Conservation (phyloP, 805 yeast genomes). For the Schwanniomyces polymorphus region DNA sequence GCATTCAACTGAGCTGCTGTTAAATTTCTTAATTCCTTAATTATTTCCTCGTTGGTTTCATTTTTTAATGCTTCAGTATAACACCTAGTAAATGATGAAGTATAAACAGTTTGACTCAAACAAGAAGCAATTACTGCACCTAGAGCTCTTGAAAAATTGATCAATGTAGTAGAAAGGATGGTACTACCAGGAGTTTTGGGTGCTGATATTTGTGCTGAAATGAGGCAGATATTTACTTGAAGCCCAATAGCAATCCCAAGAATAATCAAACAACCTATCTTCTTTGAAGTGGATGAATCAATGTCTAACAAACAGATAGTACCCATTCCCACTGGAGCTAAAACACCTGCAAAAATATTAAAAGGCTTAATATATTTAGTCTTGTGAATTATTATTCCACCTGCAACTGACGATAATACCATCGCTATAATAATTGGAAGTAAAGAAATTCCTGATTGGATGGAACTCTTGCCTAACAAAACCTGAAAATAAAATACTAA, state of each 20-base stretch:
- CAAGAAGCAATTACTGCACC: conserved; percentile 47
- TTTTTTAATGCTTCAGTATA: conserved; percentile 2
- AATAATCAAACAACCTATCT: conserved; percentile 47
- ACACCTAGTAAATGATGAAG: conserved; percentile 18
- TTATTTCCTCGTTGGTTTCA: background rate
- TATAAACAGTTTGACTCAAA: conserved; percentile 41
- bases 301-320: conserved; percentile 37
- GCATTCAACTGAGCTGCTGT: conserved; percentile 11
- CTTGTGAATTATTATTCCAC: conserved; percentile 40
- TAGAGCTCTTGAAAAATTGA: conserved; percentile 44
- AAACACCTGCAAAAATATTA: conserved; percentile 29
- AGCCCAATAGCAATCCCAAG: conserved; percentile 50
- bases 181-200: conserved; percentile 52
- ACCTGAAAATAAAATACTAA: conserved; percentile 48
- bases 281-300: conserved; percentile 31
- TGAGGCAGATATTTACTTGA: conserved; percentile 44
- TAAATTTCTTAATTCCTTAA: background rate
- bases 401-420: conserved; percentile 30
- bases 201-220: conserved; percentile 48
- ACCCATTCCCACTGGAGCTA: conserved; percentile 47
- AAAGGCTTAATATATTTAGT: conserved; percentile 43
- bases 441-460: conserved; percentile 46
- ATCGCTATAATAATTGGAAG: conserved; percentile 45
- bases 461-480: conserved; percentile 37
- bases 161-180: conserved; percentile 46